Percentiles rank a stretch among this genome's conserved stretches.
These are phyloP conservation scores for Tuber umbilicatum DNA, from an alignment of 495 filamentous ascomycete genomes.

Conservation along the genomic window DNA sequence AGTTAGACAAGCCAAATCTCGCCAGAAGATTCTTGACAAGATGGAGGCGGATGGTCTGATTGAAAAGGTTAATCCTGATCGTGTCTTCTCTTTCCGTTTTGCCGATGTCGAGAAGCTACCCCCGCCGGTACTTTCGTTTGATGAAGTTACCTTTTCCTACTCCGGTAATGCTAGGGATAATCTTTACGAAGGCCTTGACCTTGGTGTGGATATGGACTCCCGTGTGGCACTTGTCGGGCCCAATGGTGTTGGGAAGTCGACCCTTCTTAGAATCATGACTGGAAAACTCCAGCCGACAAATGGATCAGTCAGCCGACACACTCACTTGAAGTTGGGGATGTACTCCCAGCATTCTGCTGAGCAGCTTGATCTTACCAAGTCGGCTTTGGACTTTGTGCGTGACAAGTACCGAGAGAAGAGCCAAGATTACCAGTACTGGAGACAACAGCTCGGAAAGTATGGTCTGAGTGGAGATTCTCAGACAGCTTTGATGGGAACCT, in stretches of 20 bases:
- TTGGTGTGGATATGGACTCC: conserved; percentile 99
- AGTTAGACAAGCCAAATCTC: conserved; percentile 95
- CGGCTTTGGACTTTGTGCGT: conserved; percentile 90
- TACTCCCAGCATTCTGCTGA: conserved; percentile 98
- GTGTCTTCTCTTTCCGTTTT: conserved; percentile 96
- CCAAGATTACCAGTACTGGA: conserved; percentile 99
- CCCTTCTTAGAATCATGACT: conserved; percentile 92
- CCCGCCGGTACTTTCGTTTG: conserved; percentile 90
- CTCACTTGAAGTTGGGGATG: conserved; percentile 94
- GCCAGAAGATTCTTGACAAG: conserved; percentile 99
- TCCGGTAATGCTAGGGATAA: conserved; percentile 82
- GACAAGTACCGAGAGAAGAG: conserved; percentile 84
- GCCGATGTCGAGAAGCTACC: conserved; percentile 97
- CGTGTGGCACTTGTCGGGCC: conserved; percentile 94
- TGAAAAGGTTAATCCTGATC: conserved; percentile 75
- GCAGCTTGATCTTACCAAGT: conserved; percentile 97
- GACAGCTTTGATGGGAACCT: conserved; percentile 93
- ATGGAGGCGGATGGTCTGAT: conserved; percentile 99
- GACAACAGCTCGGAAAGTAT: conserved; percentile 91
- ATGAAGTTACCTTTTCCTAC: conserved; percentile 97
- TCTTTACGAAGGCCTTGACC: conserved; percentile 90
- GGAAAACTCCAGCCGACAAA: conserved; percentile 81
- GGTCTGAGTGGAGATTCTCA: conserved; percentile 86
- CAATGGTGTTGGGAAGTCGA: conserved; percentile 99
- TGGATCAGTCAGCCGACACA: conserved; percentile 81